Base-by-base conservation (phyloP, 1,139 yeast genomes). In the Eremothecium cymbalariae region DNA sequence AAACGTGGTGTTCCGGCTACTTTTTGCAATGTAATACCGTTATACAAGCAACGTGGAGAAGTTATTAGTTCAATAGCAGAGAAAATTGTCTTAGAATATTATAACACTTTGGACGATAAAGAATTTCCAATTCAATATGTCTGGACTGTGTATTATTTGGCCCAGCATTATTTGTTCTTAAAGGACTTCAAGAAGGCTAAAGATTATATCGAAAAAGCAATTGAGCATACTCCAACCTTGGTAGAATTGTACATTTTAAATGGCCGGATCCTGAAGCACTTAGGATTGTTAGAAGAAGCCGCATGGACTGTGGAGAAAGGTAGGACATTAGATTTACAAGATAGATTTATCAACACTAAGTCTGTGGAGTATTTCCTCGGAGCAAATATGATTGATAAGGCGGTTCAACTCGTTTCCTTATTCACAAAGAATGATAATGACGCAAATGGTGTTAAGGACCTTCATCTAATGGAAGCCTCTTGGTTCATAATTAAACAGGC, bases 401-500 rank as follows among this genome's bases (percentile, higher is more conserved):
- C 95, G 2, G 71, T 82, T 28, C 77, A 74, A 38, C 64, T 75
- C 25, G 78, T 84, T 25, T 77, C 93, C 2, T 61, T 85, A 37
- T 90, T 90, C 64, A 85, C 97, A 20, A 81, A 82, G 53, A 73
- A 82, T 48, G 96, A 90, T 36, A 74, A 71, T 15, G 69, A 78
- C 4, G 71, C 74, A 4, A 82, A 83, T 47, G 96, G 97, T 4
- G 74, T 93, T 33, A 79, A 77, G 47, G 97, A 90, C 55, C 66
- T 90, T 48, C 94, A 83, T 53, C 68, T 72, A 27, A 83, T 93
- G 80, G 97, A 90, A 62, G 90, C 82, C n/a, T 71, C 77, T 41
- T 86, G 96, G 94, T 84, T 85, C 40, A 63, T 93, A 44, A 63
- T 72, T 25, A 96, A 85, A 55, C 78, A 82, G 55, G 97, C 93